Evolutionary conservation across 1,284 basidiomycete species (phyloP).

Genomic region (Trichosporon sp.): DNA sequence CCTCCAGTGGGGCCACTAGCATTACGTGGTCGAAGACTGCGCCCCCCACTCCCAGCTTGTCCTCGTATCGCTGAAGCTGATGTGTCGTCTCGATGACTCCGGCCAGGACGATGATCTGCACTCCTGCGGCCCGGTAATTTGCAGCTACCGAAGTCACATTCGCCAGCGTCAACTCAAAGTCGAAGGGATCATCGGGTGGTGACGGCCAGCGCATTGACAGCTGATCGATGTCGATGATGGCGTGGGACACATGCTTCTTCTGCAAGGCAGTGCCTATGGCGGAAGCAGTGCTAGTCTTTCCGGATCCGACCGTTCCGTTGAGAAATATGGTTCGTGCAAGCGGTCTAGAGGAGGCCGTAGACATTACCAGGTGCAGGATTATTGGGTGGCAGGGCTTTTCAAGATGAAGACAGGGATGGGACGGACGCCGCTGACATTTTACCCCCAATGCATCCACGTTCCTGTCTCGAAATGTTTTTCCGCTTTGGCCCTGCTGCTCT

Average conservation of each 20-base stretch:
- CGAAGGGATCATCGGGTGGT: background rate
- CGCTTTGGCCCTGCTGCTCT: too few species aligned
- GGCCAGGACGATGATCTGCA: background rate
- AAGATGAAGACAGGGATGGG: background rate
- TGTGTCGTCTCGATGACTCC: background rate
- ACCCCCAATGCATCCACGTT: too few species aligned
- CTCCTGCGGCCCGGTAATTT: constrained; percentile 4
- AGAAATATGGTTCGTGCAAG: background rate
- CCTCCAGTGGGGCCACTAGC: background rate
- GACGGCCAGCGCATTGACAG: background rate
- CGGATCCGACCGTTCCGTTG: constrained; percentile 3
- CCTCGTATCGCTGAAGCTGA: background rate
- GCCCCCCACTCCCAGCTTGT: background rate
- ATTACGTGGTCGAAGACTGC: background rate
- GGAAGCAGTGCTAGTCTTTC: constrained; percentile 3
- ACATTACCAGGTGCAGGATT: background rate
- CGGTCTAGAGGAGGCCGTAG: background rate
- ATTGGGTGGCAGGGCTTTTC: background rate
- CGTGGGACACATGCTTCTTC: background rate
- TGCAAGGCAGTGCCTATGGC: constrained; percentile 1
- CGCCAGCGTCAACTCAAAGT: background rate
- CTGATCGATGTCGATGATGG: constrained; percentile 3
- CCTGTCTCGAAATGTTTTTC: too few species aligned
- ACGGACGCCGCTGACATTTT: too few species aligned
- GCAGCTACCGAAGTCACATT: background rate